Evolutionary conservation across 768 basidiomycete genomes (phyloP).

Genomic region (Calocybe indica): DNA sequence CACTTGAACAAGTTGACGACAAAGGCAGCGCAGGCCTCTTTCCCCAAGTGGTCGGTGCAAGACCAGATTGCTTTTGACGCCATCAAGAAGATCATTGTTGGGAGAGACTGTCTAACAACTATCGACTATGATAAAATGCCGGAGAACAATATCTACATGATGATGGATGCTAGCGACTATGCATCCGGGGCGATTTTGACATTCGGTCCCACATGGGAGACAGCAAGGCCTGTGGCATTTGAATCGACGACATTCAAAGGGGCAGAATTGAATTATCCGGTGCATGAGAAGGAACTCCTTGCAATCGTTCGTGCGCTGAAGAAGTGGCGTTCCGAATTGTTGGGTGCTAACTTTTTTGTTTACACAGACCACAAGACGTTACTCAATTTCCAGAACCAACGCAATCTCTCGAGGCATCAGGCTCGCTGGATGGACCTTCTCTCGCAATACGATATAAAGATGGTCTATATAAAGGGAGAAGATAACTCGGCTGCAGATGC

Average conservation of each 20-base stretch:
- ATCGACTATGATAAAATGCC: neutral
- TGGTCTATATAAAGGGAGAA: constrained; percentile 28
- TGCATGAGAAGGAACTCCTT: constrained; percentile 29
- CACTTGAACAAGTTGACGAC: neutral
- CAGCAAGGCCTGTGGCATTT: constrained; percentile 5
- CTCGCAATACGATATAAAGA: constrained; percentile 24
- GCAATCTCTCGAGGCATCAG: constrained; percentile 21
- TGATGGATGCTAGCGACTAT: constrained; percentile 10
- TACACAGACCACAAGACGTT: constrained; percentile 32
- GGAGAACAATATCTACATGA: neutral
- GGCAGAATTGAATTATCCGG: constrained; percentile 4
- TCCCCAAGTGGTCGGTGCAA: constrained; percentile 13
- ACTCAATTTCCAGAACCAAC: constrained; percentile 22
- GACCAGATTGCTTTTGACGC: constrained; percentile 20
- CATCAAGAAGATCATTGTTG: constrained; percentile 21
- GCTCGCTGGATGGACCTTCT: constrained; percentile 27
- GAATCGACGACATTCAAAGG: constrained; percentile 5
- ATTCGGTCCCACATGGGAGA: constrained; percentile 5
- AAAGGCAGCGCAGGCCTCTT: neutral
- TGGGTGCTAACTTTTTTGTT: constrained; percentile 18
- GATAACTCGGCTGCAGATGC: constrained; percentile 29
- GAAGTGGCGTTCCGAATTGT: constrained; percentile 19
- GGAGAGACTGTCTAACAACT: constrained; percentile 14
- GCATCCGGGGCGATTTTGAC: constrained; percentile 6
- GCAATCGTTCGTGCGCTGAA: constrained; percentile 24